Conservation (phyloP, 257 asterid genomes). For the Solanum tacnaense region DNA sequence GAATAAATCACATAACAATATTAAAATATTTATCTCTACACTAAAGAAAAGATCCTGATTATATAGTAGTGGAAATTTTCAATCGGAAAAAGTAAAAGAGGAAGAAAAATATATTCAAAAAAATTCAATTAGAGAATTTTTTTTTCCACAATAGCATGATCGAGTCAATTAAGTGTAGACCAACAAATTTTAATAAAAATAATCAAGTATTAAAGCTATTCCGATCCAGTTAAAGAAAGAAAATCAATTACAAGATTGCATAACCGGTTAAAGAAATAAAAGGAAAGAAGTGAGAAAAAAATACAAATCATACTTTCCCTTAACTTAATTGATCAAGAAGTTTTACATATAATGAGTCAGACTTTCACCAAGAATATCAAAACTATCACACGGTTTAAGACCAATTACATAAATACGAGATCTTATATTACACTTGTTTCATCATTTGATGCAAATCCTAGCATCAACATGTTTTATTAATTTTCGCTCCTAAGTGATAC, state of each 20-base stretch:
- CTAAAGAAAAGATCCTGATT: too few species aligned
- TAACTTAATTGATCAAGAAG: background rate
- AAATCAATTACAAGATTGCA: background rate
- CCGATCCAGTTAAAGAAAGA: background rate
- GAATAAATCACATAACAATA: too few species aligned
- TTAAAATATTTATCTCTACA: too few species aligned
- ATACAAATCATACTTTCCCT: background rate
- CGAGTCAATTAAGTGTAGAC: background rate
- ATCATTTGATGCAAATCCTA: too few species aligned
- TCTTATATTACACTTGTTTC: background rate
- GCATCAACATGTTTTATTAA: background rate
- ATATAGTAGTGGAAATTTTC: too few species aligned
- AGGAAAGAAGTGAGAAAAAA: too few species aligned
- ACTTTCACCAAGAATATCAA: background rate
- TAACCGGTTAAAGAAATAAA: background rate
- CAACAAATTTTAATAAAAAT: background rate
- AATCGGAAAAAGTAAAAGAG: too few species aligned
- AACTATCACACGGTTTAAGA: background rate
- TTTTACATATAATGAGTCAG: background rate
- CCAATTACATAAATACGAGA: background rate
- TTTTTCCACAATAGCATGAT: too few species aligned
- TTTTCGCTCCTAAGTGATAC: background rate
- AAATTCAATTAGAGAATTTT: too few species aligned
- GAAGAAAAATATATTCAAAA: too few species aligned
- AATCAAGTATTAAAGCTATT: background rate